Percentiles rank a stretch among this genome's conserved stretches.
Evolutionary conservation across 2,329 filamentous ascomycete genomes (phyloP).

Genomic region (Trichocomaceae sp.): DNA sequence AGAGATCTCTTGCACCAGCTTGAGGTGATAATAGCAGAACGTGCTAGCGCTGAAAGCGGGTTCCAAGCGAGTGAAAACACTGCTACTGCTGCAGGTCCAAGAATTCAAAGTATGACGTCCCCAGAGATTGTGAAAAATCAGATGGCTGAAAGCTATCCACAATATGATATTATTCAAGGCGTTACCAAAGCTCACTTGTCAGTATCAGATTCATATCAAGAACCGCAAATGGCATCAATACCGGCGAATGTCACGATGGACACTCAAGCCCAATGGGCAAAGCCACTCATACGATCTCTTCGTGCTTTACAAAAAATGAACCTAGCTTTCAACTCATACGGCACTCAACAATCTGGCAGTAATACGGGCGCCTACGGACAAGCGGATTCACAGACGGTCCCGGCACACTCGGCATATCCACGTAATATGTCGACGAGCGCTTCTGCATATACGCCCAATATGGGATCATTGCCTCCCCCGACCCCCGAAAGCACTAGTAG

Average conservation of each 20-base stretch:
- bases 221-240: slow-evolving; percentile 24
- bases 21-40: slow-evolving; percentile 40
- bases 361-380: not conserved
- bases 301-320: slow-evolving; percentile 42
- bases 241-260: slow-evolving; percentile 26
- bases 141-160: not conserved
- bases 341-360: slow-evolving; percentile 10
- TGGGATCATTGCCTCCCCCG: slow-evolving; percentile 37
- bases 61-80: slow-evolving; percentile 19
- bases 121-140: not conserved
- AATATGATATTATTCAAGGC: slow-evolving; percentile 25
- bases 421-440: slow-evolving; percentile 2
- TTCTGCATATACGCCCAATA: slow-evolving; percentile 23
- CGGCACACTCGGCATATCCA: not conserved
- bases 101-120: slow-evolving; percentile 12
- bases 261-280: slow-evolving; percentile 40
- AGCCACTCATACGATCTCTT: slow-evolving; percentile 41
- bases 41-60: slow-evolving; percentile 31
- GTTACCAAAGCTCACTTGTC: slow-evolving; percentile 23
- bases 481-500: slow-evolving; percentile 44
- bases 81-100: slow-evolving; percentile 15
- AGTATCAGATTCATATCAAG: slow-evolving; percentile 20
- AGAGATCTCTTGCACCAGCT: slow-evolving; percentile 36
- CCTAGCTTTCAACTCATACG: slow-evolving; percentile 29
- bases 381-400: not conserved